A percentile compares a stretch with the other conserved stretches of the same genome.
These are phyloP conservation scores for Silybum marianum DNA, from an alignment of 129 eudicot genomes.

Conservation along the genomic window DNA sequence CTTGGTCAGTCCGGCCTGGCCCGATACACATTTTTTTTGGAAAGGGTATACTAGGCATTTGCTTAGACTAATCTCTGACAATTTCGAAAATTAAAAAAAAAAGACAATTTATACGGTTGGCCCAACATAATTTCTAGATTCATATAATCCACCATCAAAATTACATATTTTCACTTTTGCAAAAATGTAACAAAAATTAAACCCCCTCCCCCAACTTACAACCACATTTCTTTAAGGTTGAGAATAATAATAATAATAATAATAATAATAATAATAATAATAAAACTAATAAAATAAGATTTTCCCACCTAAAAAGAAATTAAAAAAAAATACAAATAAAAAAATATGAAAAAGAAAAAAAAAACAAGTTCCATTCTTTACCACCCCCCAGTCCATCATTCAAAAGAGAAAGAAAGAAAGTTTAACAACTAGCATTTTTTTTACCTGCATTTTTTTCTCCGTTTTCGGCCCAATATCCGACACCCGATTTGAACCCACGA, in stretches of 20 bases:
- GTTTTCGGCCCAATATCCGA: slow-evolving; percentile 6
- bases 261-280: slow-evolving; percentile 34
- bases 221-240: slow-evolving; percentile 29
- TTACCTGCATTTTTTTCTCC: slow-evolving; percentile 25
- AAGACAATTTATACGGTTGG: neutral
- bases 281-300: slow-evolving; percentile 43
- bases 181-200: slow-evolving; percentile 16
- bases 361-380: slow-evolving; percentile 31
- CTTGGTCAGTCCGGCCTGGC: neutral
- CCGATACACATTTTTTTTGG: neutral
- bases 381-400: slow-evolving; percentile 23
- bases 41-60: no score
- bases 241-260: slow-evolving; percentile 18
- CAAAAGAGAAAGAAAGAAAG: slow-evolving; percentile 21
- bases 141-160: slow-evolving; percentile 42
- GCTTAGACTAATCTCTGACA: no score
- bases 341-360: neutral
- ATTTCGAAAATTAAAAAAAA: no score
- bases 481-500: slow-evolving; percentile 9
- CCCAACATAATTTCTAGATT: neutral
- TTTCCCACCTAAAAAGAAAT: slow-evolving; percentile 44
- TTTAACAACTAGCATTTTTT: slow-evolving; percentile 26
- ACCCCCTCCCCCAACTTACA: slow-evolving; percentile 28
- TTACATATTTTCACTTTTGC: slow-evolving; percentile 41
- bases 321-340: slow-evolving; percentile 18